Conservation (phyloP, 2,329 filamentous ascomycete genomes). For the Neopestalotiopsis clavispora region DNA sequence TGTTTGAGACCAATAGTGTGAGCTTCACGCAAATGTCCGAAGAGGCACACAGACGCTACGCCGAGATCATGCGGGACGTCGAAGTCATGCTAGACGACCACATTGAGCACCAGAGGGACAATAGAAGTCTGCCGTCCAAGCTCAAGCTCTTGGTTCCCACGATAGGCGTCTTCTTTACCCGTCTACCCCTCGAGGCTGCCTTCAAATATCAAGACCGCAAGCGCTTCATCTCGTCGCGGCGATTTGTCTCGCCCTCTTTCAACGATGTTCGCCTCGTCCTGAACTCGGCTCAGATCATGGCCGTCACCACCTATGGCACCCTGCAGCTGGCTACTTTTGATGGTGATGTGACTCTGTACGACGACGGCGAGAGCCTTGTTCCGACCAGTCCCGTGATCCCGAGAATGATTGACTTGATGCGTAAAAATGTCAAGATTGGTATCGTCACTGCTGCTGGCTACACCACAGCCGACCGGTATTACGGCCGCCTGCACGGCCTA, state of each 20-base stretch:
- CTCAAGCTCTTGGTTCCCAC: constrained; percentile 89
- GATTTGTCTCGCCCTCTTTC: constrained; percentile 95
- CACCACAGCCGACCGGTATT: constrained; percentile 84
- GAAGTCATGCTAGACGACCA: constrained; percentile 92
- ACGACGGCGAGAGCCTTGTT: constrained; percentile 82
- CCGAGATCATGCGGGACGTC: constrained; percentile 93
- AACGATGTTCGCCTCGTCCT: constrained; percentile 93
- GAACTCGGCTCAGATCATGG: constrained; percentile 94
- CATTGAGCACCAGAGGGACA: constrained; percentile 68
- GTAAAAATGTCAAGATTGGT: constrained; percentile 80
- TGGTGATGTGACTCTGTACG: constrained; percentile 95
- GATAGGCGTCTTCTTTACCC: constrained; percentile 93
- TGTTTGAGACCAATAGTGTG: constrained; percentile 72
- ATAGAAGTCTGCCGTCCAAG: constrained; percentile 77
- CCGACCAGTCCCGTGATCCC: constrained; percentile 78
- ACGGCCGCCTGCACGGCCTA: constrained; percentile 83
- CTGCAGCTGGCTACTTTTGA: constrained; percentile 94
- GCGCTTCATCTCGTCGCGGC: constrained; percentile 85
- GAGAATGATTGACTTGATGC: constrained; percentile 71
- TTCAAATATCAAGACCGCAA: constrained; percentile 89
- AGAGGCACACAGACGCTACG: constrained; percentile 85
- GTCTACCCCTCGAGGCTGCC: constrained; percentile 83
- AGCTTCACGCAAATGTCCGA: constrained; percentile 74
- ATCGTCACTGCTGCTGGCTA: constrained; percentile 98
- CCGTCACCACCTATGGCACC: constrained; percentile 74